Percentiles rank a stretch among this genome's conserved stretches.
Conservation (phyloP, 306 rosid genomes). For the Medicago arabica region DNA sequence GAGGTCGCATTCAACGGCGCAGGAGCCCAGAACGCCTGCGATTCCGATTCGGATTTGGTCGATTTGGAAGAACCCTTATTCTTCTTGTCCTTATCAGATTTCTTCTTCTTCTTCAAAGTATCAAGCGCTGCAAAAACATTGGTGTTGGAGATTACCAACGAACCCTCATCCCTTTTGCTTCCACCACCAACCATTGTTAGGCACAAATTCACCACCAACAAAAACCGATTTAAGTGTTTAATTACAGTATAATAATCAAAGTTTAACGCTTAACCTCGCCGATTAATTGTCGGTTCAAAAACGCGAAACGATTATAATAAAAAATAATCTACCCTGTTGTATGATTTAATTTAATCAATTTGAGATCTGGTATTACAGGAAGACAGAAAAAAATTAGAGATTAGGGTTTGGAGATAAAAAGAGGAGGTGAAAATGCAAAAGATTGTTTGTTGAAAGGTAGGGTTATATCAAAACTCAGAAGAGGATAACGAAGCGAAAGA, state of each 20-base stretch:
- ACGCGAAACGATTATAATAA: no score
- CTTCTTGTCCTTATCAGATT: constrained; percentile 35
- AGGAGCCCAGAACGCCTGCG: constrained; percentile 67
- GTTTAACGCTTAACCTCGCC: background rate
- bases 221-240: background rate
- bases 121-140: constrained; percentile 83
- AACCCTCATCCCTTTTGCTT: constrained; percentile 59
- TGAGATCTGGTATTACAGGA: no score
- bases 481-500: no score
- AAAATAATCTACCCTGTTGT: no score
- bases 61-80: constrained; percentile 27
- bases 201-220: background rate
- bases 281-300: constrained; percentile 3
- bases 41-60: background rate
- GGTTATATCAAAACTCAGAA: no score
- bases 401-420: no score
- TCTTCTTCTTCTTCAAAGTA: constrained; percentile 76
- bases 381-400: no score
- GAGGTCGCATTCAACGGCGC: constrained; percentile 62
- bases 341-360: no score
- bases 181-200: constrained; percentile 69
- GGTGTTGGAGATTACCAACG: constrained; percentile 55
- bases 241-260: background rate
- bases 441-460: no score
- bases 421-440: no score